Base-by-base conservation (phyloP, 768 basidiomycete genomes). In the Leccinum variicolor region DNA sequence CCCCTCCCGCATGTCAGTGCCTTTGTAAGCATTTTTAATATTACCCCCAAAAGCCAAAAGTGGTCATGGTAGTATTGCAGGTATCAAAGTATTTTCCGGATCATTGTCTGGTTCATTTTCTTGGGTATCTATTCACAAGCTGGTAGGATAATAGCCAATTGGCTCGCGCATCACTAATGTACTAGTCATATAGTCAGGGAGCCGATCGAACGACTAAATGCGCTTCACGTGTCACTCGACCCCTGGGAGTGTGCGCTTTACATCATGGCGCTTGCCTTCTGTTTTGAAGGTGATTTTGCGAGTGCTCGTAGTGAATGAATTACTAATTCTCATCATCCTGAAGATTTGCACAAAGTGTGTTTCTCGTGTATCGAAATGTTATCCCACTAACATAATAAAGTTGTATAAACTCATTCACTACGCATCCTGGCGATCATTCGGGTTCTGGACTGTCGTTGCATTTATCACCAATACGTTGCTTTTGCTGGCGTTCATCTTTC, bases 11-110 rank as follows among this genome's bases (percentile, higher is more conserved):
- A 75, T 97, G 48, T 84, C 84, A 33, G 92, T 96, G 23, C 94
- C 94, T 29, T 79, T 84, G 87, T 86, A 62, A 48, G 66, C 53
- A 15, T 13, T 55, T 50, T 48, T 31, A 33, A 10, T 1, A 3
- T 15, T 11, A 43, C n/a, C 3, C 41, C 8, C 9, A 19, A 43
- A 43, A 19, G n/a, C n/a, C n/a, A 11, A 43, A 43, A 43, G 10
- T 19, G 50, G 19, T 10, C 53, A 6, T 23, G 9, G 10, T 43
- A 19, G n/a, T 43, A 19, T 43, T 43, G n/a, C 52, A 87, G 91
- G 53, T 95, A 95, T 69, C 94, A 95, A 69, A 94, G 92, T 62
- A 78, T 85, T 52, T 86, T 94, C 67, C 85, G 91, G 47, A 85
- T 93, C 53, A 54, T 79, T 6, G 77, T 92, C 33, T 94, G 90